Conservation (phyloP, 2,329 filamentous ascomycete species). For the Verticillium albo-atrum region DNA sequence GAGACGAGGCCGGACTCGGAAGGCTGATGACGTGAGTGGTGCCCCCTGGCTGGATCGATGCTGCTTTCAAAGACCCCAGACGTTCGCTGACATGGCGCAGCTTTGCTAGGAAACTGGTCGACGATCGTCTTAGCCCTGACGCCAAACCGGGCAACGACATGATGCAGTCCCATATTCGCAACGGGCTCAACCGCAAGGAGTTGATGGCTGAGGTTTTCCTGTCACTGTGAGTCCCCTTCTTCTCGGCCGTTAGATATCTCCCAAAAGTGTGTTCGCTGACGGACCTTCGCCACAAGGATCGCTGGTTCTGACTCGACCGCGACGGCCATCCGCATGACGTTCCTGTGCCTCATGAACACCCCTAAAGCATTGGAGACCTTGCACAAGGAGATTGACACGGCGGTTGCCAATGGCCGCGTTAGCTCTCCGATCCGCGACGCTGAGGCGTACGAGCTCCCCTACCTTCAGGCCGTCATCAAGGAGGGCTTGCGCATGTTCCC, state of each 20-base stretch:
- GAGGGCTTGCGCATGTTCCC: constrained; percentile 49
- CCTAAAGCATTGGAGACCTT: constrained; percentile 40
- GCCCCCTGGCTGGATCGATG: no score
- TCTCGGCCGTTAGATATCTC: no score
- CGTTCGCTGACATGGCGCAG: constrained; percentile 6
- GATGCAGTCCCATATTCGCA: constrained; percentile 24
- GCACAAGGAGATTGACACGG: constrained; percentile 40
- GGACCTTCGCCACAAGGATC: constrained; percentile 11
- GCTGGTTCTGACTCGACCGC: constrained; percentile 33
- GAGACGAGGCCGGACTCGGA: constrained; percentile 29
- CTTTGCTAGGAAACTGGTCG: constrained; percentile 22
- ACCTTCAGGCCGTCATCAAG: constrained; percentile 47
- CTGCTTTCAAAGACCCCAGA: no score
- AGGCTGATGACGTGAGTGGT: constrained; percentile 15
- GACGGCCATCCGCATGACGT: constrained; percentile 34
- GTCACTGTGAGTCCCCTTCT: constrained; percentile 5
- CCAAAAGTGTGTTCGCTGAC: neutral
- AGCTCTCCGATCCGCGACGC: constrained; percentile 22
- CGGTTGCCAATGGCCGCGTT: constrained; percentile 7
- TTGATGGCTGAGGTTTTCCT: constrained; percentile 19
- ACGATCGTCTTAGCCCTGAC: constrained; percentile 18
- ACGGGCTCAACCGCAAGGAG: constrained; percentile 19
- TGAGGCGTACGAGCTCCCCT: constrained; percentile 31
- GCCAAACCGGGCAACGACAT: constrained; percentile 23
- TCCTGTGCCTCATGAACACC: constrained; percentile 47